Base-by-base conservation (phyloP, 2,329 filamentous ascomycete genomes). In the Neopestalotiopsis rosae region DNA sequence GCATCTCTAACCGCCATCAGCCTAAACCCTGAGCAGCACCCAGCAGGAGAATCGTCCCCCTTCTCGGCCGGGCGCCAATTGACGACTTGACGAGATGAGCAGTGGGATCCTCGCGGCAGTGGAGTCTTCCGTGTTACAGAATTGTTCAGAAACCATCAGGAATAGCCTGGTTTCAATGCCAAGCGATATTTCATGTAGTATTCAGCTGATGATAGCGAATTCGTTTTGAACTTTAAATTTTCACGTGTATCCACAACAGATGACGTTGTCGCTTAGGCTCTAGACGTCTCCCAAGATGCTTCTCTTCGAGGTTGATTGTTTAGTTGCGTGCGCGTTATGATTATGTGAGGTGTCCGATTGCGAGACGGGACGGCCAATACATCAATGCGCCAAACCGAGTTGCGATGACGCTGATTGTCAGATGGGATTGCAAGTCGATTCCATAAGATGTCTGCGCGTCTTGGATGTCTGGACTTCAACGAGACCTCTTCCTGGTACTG, bases 1-100 rank as follows among this genome's bases (percentile, higher is more conserved):
- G 71, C 61, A 42, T 74, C 73, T 77, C 75, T 73, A 73, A 76
- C 75, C 67, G 66, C 66, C 24, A 63, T 65, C 45, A 20, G 49
- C 69, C 24, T 30, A 57, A 20, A 12, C 49, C 45, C 17, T 7
- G 13, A 34, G 63, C 63, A 34, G 17, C 2, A 14, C 28, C 63
- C 28, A 57, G 5, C 10, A 38, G 10, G 34, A 38, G 4, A 57
- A 28, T n/a, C 17, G 14, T 32, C 38, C 24, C n/a, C 63, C 3
- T 38, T 9, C 24, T n/a, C 28, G 14, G 28, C 17, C 20, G n/a
- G 45, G 63, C 63, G 63, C 42, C 30, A 65, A 56, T 56, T 56
- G 63, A 65, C 13, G 49, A 65, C 4, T 58, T 34, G 63, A 56
- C 52, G 40, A 65, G 45, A 65, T 30, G 65, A 67, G 20, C 12